A percentile compares a stretch with the other conserved stretches of the same genome.
phyloP scores from a whole-genome alignment of 2,329 filamentous ascomycete genomes.

The Claviceps sp. region DNA sequence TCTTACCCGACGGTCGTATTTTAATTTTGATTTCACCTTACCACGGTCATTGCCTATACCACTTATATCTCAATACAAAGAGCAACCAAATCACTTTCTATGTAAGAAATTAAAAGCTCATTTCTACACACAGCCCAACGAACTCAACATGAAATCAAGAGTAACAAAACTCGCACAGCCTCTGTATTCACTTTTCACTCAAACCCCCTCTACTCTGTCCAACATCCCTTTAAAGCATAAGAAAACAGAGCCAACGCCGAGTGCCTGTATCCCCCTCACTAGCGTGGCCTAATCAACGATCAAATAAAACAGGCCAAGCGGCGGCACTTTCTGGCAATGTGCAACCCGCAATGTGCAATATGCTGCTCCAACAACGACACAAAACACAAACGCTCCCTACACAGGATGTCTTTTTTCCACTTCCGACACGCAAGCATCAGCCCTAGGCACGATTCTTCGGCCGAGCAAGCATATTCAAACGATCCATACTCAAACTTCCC shows the following conservation, averaged over 20 bases:
- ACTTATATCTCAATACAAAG: no score
- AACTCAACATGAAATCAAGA: not conserved
- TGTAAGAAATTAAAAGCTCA: not conserved
- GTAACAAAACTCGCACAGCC: not conserved
- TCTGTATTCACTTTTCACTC: not conserved
- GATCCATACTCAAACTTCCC: conserved; percentile 39
- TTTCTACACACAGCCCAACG: not conserved
- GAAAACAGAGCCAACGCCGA: not conserved
- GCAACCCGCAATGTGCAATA: not conserved
- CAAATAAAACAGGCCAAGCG: not conserved
- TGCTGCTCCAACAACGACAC: not conserved
- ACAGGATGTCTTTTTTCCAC: not conserved
- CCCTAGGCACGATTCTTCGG: conserved; percentile 42
- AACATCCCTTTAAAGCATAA: not conserved
- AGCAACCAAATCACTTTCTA: no score
- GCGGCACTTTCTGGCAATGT: not conserved
- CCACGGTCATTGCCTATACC: no score
- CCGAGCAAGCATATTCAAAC: conserved; percentile 47
- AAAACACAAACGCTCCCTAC: conserved; percentile 1
- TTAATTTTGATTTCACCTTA: no score
- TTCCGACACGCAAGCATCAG: not conserved
- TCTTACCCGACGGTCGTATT: no score
- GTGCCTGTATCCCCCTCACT: not conserved
- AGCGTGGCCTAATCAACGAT: not conserved
- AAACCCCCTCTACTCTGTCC: not conserved